These are phyloP conservation scores for Botrytis porri DNA, from an alignment of 2,329 filamentous ascomycete genomes.

Conservation along the genomic window DNA sequence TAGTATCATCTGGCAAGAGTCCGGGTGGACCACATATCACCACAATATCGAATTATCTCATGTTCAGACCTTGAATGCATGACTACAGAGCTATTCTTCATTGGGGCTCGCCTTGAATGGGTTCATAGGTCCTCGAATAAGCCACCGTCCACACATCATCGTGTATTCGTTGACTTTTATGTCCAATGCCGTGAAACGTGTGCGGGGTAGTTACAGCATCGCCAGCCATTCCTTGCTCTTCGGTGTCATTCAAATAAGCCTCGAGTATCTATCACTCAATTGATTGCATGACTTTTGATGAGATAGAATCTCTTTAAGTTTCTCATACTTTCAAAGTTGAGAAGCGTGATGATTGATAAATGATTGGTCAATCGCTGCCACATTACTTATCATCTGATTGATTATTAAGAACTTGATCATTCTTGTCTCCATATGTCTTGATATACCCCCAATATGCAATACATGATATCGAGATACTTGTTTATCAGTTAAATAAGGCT, in stretches of 20 bases:
- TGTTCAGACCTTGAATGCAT: slow-evolving; percentile 25
- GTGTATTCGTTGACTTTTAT: slow-evolving; percentile 18
- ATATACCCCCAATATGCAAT: not conserved
- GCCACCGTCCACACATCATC: not conserved
- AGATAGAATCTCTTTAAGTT: not conserved
- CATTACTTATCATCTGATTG: slow-evolving; percentile 18
- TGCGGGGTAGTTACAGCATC: slow-evolving; percentile 15
- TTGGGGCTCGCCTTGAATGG: slow-evolving; percentile 23
- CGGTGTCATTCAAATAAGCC: not conserved
- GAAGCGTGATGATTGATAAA: slow-evolving; percentile 20
- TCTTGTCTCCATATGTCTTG: not conserved
- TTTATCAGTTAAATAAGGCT: not conserved
- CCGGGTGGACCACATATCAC: slow-evolving; percentile 20
- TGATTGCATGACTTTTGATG: not conserved
- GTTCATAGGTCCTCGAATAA: not conserved
- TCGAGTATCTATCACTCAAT: not conserved
- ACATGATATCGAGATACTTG: not conserved
- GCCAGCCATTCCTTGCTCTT: slow-evolving; percentile 13
- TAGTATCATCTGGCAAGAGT: slow-evolving; percentile 14
- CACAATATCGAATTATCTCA: slow-evolving; percentile 26
- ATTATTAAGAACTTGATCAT: not conserved
- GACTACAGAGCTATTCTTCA: not conserved
- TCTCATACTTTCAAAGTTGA: not conserved
- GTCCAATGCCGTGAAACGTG: slow-evolving; percentile 13
- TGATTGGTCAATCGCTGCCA: slow-evolving; percentile 27